Evolutionary conservation across 805 yeast genomes (phyloP).

Genomic region (Ogataea trehalophila): DNA sequence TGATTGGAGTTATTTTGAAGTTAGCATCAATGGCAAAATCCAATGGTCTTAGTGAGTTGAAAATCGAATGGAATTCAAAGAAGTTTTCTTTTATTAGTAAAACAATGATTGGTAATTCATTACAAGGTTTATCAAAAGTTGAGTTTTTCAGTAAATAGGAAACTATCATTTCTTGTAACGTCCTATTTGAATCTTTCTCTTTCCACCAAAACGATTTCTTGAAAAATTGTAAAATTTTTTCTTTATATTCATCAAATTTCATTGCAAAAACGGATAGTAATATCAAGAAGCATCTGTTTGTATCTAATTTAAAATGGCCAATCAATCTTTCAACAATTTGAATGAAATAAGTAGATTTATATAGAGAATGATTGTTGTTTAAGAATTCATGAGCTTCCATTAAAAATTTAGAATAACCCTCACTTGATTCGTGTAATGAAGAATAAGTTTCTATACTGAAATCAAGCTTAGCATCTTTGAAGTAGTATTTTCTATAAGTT

Average conservation of each 20-base stretch:
- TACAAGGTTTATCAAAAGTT: constrained; percentile 28
- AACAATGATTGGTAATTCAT: constrained; percentile 35
- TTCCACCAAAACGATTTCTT: constrained; percentile 61
- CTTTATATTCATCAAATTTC: constrained; percentile 38
- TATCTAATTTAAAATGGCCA: constrained; percentile 75
- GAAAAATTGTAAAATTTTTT: constrained; percentile 46
- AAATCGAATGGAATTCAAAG: constrained; percentile 58
- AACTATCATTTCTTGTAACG: constrained; percentile 20
- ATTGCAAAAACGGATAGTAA: constrained; percentile 49
- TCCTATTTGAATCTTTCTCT: constrained; percentile 6
- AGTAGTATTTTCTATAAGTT: constrained; percentile 25
- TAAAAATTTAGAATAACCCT: constrained; percentile 68
- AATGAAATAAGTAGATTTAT: constrained; percentile 39
- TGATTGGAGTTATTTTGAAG: constrained; percentile 9
- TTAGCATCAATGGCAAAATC: constrained; percentile 20
- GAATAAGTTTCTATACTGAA: constrained; percentile 41
- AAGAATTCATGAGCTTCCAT: constrained; percentile 43
- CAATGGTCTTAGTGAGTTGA: constrained; percentile 50
- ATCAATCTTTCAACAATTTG: constrained; percentile 51
- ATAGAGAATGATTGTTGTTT: constrained; percentile 34
- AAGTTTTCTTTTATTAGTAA: constrained; percentile 62
- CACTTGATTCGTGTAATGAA: constrained; percentile 66
- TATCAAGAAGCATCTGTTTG: constrained; percentile 62
- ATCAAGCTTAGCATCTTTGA: constrained; percentile 27
- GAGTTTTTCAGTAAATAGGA: constrained; percentile 33